Conservation (phyloP, 208 protist species). For the Leishmania major region DNA sequence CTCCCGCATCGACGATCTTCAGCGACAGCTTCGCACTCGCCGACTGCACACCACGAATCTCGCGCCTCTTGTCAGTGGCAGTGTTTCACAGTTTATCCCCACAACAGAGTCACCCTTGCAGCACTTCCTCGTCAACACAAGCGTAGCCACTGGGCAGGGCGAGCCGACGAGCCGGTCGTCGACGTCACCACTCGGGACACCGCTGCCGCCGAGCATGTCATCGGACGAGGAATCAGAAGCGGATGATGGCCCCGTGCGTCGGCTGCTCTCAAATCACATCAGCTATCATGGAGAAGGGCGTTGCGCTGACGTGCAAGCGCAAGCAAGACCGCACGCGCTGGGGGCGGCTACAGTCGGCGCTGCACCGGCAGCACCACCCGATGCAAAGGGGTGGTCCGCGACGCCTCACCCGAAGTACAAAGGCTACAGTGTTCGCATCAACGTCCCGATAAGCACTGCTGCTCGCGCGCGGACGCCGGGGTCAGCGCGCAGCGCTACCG, state of each 20-base stretch:
- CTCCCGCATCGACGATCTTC: slow-evolving; percentile 46
- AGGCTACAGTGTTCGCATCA: slow-evolving; percentile 13
- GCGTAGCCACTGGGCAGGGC: neutral
- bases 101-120: slow-evolving; percentile 25
- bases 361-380: neutral
- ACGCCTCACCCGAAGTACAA: neutral
- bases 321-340: too few relatives aligned
- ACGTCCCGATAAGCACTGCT: neutral
- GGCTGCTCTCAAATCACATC: neutral
- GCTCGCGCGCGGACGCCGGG: neutral
- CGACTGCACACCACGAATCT: slow-evolving; percentile 2
- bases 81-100: neutral
- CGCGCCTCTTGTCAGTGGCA: neutral
- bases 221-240: neutral
- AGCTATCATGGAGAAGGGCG: neutral
- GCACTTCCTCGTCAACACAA: slow-evolving; percentile 20
- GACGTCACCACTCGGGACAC: neutral
- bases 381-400: neutral
- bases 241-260: neutral
- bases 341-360: neutral
- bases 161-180: neutral
- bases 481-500: neutral
- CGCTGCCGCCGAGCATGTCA: neutral
- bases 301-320: neutral
- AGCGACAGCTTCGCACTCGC: slow-evolving; percentile 30